A percentile compares a stretch with the other conserved stretches of the same genome.
Evolutionary conservation across 495 filamentous ascomycete species (phyloP).

Genomic region (Penicillium mononematosum): DNA sequence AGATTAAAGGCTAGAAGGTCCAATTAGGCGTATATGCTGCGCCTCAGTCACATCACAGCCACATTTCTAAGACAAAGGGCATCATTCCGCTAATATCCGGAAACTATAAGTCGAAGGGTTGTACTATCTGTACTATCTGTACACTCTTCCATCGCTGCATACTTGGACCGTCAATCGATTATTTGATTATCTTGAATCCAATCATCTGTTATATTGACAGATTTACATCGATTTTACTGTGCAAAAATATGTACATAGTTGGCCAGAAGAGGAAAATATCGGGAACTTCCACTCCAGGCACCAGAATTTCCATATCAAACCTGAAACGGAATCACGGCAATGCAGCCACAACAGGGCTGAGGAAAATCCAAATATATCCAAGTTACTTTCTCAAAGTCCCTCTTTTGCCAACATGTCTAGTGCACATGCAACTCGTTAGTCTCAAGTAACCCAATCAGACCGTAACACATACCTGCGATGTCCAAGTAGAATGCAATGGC

Average conservation of each 20-base stretch:
- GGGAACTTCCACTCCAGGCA: constrained; percentile 11
- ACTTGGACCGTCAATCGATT: not conserved
- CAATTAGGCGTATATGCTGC: constrained; percentile 9
- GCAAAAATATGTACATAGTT: not conserved
- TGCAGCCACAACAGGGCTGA: constrained; percentile 2
- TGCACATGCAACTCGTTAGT: not conserved
- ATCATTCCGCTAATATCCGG: not conserved
- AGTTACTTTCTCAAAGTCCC: constrained; percentile 1
- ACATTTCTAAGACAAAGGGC: constrained; percentile 2
- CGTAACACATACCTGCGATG: constrained; percentile 62
- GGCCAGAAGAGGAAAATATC: not conserved
- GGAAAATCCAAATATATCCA: not conserved
- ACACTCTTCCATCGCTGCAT: not conserved
- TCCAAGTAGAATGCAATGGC: constrained; percentile 93
- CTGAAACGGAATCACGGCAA: constrained; percentile 5
- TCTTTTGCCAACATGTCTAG: constrained; percentile 20
- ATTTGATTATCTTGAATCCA: not conserved
- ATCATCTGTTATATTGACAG: not conserved
- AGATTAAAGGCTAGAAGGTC: not conserved
- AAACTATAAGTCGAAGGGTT: not conserved
- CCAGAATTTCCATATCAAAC: constrained; percentile 10
- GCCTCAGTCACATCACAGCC: constrained; percentile 13
- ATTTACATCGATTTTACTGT: not conserved
- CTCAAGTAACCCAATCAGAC: not conserved
- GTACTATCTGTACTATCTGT: not conserved